Conservation (phyloP, 2,329 filamentous ascomycete genomes). For the Xylariaceae sp. region DNA sequence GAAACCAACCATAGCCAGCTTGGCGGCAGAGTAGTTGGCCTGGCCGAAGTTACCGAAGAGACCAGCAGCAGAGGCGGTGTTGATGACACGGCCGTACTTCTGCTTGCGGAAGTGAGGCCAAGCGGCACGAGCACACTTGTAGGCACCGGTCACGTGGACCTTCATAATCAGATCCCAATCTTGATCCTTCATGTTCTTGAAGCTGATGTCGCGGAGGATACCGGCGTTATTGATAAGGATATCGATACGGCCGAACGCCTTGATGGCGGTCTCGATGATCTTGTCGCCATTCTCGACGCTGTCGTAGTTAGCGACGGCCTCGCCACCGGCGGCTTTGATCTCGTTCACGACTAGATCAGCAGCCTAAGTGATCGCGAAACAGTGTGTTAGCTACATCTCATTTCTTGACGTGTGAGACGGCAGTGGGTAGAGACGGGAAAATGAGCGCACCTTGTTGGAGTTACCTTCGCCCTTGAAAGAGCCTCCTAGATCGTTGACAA, state of each 20-base stretch:
- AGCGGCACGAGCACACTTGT: conserved; percentile 90
- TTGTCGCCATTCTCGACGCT: conserved; percentile 87
- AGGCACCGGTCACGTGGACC: conserved; percentile 89
- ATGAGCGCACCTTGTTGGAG: conserved; percentile 80
- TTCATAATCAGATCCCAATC: conserved; percentile 96
- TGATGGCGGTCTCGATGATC: conserved; percentile 87
- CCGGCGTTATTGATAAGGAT: conserved; percentile 97
- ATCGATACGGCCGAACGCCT: conserved; percentile 81
- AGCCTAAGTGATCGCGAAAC: conserved; percentile 46
- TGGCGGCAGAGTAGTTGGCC: conserved; percentile 95
- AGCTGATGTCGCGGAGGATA: conserved; percentile 90
- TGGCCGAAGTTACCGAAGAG: conserved; percentile 95
- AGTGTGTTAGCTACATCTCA: conserved; percentile 23
- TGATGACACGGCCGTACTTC: conserved; percentile 95
- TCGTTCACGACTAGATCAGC: conserved; percentile 80
- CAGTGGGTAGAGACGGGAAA: not conserved
- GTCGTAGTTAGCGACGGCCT: conserved; percentile 97
- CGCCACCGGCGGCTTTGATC: conserved; percentile 84
- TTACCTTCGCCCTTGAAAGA: conserved; percentile 91
- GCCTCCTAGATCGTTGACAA: conserved; percentile 93
- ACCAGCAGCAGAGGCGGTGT: conserved; percentile 92
- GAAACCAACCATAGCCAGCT: conserved; percentile 92
- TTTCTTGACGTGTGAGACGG: not conserved
- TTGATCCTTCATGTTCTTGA: conserved; percentile 97
- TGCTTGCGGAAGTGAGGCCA: conserved; percentile 99